Conservation (phyloP, 495 filamentous ascomycete species). For the Penicillium nucicola region DNA sequence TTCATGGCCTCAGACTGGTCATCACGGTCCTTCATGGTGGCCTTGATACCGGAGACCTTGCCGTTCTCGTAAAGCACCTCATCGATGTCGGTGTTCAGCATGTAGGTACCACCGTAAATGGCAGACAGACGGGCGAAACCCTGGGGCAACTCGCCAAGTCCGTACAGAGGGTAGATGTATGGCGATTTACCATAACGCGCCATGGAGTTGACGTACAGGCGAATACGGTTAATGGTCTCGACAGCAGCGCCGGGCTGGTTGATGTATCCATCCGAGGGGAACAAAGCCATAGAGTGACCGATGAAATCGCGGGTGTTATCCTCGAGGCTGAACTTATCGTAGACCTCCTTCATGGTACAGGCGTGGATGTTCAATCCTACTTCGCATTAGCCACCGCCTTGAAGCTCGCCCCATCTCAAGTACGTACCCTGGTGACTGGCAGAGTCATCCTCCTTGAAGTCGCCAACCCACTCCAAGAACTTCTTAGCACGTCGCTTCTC, state of each 20-base stretch:
- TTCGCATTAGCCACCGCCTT: constrained; percentile 17
- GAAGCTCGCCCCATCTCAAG: not conserved
- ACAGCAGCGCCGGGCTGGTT: constrained; percentile 66
- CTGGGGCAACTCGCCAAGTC: constrained; percentile 94
- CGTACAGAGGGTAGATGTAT: constrained; percentile 99
- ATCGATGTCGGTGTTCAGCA: constrained; percentile 93
- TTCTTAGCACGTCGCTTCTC: constrained; percentile 96
- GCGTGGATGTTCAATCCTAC: constrained; percentile 74
- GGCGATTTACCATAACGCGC: constrained; percentile 97
- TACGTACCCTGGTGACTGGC: constrained; percentile 79
- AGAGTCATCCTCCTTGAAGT: constrained; percentile 80
- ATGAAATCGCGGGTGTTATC: constrained; percentile 91
- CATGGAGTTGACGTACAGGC: constrained; percentile 96
- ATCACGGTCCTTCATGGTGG: constrained; percentile 84
- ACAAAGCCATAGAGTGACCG: constrained; percentile 97
- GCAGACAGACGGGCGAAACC: constrained; percentile 96
- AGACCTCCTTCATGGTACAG: constrained; percentile 94
- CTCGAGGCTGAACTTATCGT: constrained; percentile 95
- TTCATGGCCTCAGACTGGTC: constrained; percentile 81
- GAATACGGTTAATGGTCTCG: constrained; percentile 88
- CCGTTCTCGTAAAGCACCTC: constrained; percentile 77
- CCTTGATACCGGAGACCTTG: constrained; percentile 91
- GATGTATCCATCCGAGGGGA: constrained; percentile 84
- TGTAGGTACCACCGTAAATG: constrained; percentile 98
- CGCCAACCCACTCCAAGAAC: constrained; percentile 96